Percentiles rank a stretch among this genome's conserved stretches.
Evolutionary conservation across 2,329 filamentous ascomycete genomes (phyloP).

Genomic region (Monilinia polystroma): DNA sequence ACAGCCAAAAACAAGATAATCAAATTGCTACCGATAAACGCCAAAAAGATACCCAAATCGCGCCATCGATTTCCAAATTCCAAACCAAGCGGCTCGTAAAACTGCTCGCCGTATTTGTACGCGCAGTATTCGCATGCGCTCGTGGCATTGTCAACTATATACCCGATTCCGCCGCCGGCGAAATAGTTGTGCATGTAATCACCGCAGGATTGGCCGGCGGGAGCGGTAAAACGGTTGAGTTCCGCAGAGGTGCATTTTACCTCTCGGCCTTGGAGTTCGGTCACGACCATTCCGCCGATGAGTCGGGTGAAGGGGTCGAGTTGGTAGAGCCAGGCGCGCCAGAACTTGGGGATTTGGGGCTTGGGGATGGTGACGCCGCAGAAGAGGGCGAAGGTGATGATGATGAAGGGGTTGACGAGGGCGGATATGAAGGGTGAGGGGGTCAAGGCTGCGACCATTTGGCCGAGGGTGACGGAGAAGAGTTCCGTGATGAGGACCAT

Average conservation of each 20-base stretch:
- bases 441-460: slow-evolving; percentile 73
- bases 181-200: slow-evolving; percentile 76
- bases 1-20: slow-evolving; percentile 57
- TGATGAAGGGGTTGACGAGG: slow-evolving; percentile 77
- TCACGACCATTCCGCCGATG: slow-evolving; percentile 76
- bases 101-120: slow-evolving; percentile 76
- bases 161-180: slow-evolving; percentile 64
- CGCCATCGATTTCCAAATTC: slow-evolving; percentile 71
- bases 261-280: slow-evolving; percentile 64
- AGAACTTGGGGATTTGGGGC: slow-evolving; percentile 74
- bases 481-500: slow-evolving; percentile 81
- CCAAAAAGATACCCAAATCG: slow-evolving; percentile 74
- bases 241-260: slow-evolving; percentile 63
- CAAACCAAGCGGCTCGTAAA: slow-evolving; percentile 67
- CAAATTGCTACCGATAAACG: slow-evolving; percentile 76
- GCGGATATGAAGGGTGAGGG: slow-evolving; percentile 76
- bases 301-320: slow-evolving; percentile 81
- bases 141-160: slow-evolving; percentile 66
- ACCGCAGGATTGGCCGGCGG: slow-evolving; percentile 65
- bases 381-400: slow-evolving; percentile 81
- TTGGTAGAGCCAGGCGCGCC: slow-evolving; percentile 78
- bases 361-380: slow-evolving; percentile 82
- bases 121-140: slow-evolving; percentile 77
- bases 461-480: slow-evolving; percentile 78
- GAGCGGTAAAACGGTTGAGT: slow-evolving; percentile 67